Percentiles rank a stretch among this genome's conserved stretches.
phyloP scores from a whole-genome alignment of 129 eudicot genomes.

The Helichrysum umbraculigerum region DNA sequence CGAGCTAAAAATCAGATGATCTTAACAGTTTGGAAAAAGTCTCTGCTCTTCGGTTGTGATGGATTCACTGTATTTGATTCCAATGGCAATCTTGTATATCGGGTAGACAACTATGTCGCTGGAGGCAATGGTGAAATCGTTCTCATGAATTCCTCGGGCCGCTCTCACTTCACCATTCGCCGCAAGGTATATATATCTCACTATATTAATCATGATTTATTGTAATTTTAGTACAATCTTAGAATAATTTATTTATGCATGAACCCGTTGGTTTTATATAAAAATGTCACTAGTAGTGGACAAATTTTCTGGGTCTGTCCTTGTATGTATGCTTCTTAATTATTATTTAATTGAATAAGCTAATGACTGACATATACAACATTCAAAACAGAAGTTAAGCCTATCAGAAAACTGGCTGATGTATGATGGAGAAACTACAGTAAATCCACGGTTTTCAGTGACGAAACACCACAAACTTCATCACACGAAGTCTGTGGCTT shows the following conservation, averaged over 20 bases:
- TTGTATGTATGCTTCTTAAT: no score
- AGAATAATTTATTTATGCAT: no score
- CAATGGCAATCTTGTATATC: conserved; percentile 51
- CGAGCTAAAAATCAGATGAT: conserved; percentile 14
- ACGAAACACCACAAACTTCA: conserved; percentile 32
- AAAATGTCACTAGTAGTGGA: no score
- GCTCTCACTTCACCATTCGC: conserved; percentile 24
- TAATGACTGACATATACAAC: no score
- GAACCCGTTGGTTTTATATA: no score
- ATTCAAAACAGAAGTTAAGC: conserved; percentile 27
- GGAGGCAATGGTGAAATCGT: conserved; percentile 21
- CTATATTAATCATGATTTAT: no score
- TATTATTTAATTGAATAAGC: no score
- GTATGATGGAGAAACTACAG: conserved; percentile 33
- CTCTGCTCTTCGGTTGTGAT: conserved; percentile 52
- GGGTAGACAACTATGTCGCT: conserved; percentile 56
- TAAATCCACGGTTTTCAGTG: conserved; percentile 43
- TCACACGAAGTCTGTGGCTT: conserved; percentile 37
- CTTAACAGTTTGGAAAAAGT: conserved; percentile 65
- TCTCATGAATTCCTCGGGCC: conserved; percentile 60
- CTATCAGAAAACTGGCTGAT: conserved; percentile 48
- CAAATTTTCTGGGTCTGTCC: no score
- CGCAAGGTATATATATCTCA: conserved; percentile 23
- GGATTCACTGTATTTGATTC: conserved; percentile 61
- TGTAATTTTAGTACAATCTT: no score